Base-by-base conservation (phyloP, 2,329 filamentous ascomycete genomes). In the Aspergillus sergii region DNA sequence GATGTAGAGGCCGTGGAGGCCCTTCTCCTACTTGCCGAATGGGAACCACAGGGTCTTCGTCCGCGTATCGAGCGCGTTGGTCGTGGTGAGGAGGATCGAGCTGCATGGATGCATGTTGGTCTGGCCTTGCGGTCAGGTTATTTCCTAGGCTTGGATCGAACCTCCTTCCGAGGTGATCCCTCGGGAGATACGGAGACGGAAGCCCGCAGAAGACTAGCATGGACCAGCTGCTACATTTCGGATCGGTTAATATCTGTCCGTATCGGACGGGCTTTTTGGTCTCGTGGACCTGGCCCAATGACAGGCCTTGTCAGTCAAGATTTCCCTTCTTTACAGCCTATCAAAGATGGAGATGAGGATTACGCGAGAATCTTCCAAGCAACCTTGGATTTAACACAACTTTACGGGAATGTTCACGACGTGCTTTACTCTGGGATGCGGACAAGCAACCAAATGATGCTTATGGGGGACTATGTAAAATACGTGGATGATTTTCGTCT, bases 81-180 rank as follows among this genome's bases (percentile, higher is more conserved):
- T 0, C 84, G 89, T 60, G 90, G 90, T 10, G 89, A 92, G 73
- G 90, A 92, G 72, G 89, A 92, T 69, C 85, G 90, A 51, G 89
- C 90, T 34, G 89, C 89, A 0, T 92, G 90, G 90, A 92, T 92
- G 89, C 88, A 91, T 69, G 88, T 91, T 7, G 90, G 90, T 1
- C 84, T 89, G 23, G 90, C 90, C 3, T 78, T 92, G 8, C 84
- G 90, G 8, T 85, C 91, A 3, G 89, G 86, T 0, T 92, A 92
- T 72, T 90, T 90, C 57, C 85, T 91, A 19, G 87, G 87, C 1
- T 80, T 92, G 21, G 90, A 92, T 71, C 83, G 88, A 63, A 91
- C 89, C 23, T 88, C 88, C 0, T 88, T 92, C 68, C 82, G 86
- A 50, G 84, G 86, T 36, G 85, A 88, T 43, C 81, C 84, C 50